These are phyloP conservation scores for Astragalus glycyphyllos DNA, from an alignment of 306 rosid genomes.

Conservation along the genomic window DNA sequence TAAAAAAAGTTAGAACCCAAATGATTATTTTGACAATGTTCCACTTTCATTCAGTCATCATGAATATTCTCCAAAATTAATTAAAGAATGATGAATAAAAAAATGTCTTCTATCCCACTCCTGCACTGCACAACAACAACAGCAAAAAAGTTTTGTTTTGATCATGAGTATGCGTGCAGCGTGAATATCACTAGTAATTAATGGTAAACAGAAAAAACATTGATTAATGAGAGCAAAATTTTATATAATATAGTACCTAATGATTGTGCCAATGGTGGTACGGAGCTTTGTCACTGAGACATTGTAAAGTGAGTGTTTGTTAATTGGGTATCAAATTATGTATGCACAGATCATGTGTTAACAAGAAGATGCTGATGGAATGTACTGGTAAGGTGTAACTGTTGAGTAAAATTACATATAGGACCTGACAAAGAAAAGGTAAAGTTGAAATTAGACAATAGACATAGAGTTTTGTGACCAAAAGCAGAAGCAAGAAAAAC, in stretches of 20 bases:
- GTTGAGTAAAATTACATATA: slow-evolving; percentile 53
- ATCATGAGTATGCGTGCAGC: slow-evolving; percentile 59
- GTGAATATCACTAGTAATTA: slow-evolving; percentile 39
- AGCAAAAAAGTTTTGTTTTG: slow-evolving; percentile 27
- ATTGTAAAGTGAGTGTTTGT: slow-evolving; percentile 56
- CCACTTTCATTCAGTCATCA: slow-evolving; percentile 67
- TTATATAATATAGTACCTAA: slow-evolving; percentile 50
- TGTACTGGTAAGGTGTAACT: slow-evolving; percentile 44
- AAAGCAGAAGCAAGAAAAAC: slow-evolving; percentile 65
- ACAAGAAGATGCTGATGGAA: slow-evolving; percentile 38
- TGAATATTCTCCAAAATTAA: slow-evolving; percentile 60
- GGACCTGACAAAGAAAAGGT: slow-evolving; percentile 61
- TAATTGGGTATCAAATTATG: slow-evolving; percentile 59
- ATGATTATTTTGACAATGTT: slow-evolving; percentile 67
- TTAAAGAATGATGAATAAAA: slow-evolving; percentile 76
- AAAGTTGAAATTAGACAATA: slow-evolving; percentile 59
- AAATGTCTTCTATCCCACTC: slow-evolving; percentile 51
- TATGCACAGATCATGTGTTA: slow-evolving; percentile 8
- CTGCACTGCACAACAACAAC: slow-evolving; percentile 79
- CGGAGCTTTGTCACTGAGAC: slow-evolving; percentile 40
- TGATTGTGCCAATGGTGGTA: slow-evolving; percentile 42
- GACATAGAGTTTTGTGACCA: slow-evolving; percentile 55
- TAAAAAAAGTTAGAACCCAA: slow-evolving; percentile 44
- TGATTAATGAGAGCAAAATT: slow-evolving; percentile 34
- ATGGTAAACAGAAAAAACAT: slow-evolving; percentile 29